These are phyloP conservation scores for Hamigera avellanea DNA, from an alignment of 495 filamentous ascomycete genomes.

Conservation along the genomic window DNA sequence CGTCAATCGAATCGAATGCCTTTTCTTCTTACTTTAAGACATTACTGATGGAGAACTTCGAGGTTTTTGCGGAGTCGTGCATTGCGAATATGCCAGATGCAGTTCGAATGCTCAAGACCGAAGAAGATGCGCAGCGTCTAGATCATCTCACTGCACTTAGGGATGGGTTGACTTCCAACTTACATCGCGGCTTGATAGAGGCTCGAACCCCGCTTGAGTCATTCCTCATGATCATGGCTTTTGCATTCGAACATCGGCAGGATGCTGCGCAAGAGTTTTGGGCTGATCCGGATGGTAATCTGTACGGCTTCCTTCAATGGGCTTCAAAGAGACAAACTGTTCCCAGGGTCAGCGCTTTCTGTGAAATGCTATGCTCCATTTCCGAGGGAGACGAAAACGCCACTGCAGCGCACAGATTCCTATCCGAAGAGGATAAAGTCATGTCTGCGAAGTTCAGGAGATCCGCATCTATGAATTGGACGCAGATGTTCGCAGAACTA, in stretches of 20 bases:
- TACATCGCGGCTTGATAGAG: constrained; percentile 36
- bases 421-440: constrained; percentile 73
- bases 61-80: constrained; percentile 77
- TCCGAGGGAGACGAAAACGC: constrained; percentile 71
- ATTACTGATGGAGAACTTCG: constrained; percentile 66
- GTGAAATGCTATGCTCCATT: constrained; percentile 83
- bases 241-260: constrained; percentile 72
- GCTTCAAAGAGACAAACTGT: constrained; percentile 85
- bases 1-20: constrained; percentile 47
- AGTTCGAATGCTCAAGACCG: constrained; percentile 70
- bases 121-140: constrained; percentile 79
- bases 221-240: constrained; percentile 84
- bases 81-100: constrained; percentile 92
- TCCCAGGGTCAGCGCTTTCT: constrained; percentile 86
- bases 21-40: constrained; percentile 54
- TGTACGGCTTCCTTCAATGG: constrained; percentile 92
- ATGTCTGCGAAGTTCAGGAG: constrained; percentile 63
- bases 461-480: constrained; percentile 75
- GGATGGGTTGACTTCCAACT: constrained; percentile 33
- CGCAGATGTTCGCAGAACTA: constrained; percentile 83
- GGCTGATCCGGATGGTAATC: constrained; percentile 76
- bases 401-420: constrained; percentile 70
- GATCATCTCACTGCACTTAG: constrained; percentile 45
- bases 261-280: constrained; percentile 82
- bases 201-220: constrained; percentile 72